Base-by-base conservation (phyloP, 495 filamentous ascomycete genomes). In the Penicillium riverlandense region DNA sequence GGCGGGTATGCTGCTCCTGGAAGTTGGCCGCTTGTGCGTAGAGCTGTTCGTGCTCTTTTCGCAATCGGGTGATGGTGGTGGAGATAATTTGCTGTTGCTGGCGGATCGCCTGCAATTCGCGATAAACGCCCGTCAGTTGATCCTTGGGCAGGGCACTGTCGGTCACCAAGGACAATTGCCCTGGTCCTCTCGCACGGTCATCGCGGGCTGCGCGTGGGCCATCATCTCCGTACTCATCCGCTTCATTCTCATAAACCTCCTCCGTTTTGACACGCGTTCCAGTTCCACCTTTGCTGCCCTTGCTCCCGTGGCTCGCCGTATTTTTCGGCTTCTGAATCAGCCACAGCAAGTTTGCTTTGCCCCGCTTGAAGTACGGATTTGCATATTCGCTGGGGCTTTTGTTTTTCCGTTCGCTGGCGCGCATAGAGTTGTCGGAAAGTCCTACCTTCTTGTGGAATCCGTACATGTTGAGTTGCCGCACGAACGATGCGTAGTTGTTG, bases 391-490 rank as follows among this genome's bases (percentile, higher is more conserved):
- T 96, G 4, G 92, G 92, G 37, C 88, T 95, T 66, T 97, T 97
- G 58, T 90, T 90, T 59, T 96, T 94, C 43, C 88, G 82, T 64
- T 97, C 91, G 61, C 90, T 96, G 27, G 94, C 90, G 48, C 90
- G 87, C 84, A 97, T 92, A 0, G 90, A 96, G 59, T 95, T 95
- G 62, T 97, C 92, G 7, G 90, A 92, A 16, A 99, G 78, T 2
- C 92, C 92, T 8, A 99, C 94, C 41, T 91, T 88, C 71, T 99
- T 99, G 64, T 99, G 92, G 58, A 99, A 99, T 7, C 92, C 92
- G 62, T 99, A 98, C 92, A 98, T 97, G 58, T 98, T 98, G 49
- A 98, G 75, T 58, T 98, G 92, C 8, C 92, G 86, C 22, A 99
- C 92, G 55, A 99, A 99, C 1, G 94, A 97, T 7, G 92, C 90